Base-by-base conservation (phyloP, 2,329 filamentous ascomycete genomes). In the Bipolaris victoriae region DNA sequence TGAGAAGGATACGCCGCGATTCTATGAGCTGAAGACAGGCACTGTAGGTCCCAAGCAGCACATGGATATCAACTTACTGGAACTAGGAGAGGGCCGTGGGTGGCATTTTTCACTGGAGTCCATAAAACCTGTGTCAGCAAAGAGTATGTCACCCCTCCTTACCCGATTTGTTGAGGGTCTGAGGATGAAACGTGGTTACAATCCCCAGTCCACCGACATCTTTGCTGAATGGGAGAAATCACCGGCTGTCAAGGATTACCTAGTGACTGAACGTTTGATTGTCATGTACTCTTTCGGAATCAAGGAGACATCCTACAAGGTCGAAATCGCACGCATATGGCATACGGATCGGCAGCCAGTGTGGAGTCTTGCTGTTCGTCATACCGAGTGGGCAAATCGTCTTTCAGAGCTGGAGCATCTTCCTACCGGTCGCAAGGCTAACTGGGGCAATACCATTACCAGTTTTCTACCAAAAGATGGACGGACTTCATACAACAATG, bases 31-130 rank as follows among this genome's bases (percentile, higher is more conserved):
- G 1, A 63, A 63, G 3, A 35, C 55, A 7, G 68, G 64, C n/a
- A 52, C 52, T 4, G 15, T 3, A 11, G 53, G 35, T 2, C 66
- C 66, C 1, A 64, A 48, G 31, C 55, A 65, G 37, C 61, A 72
- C 36, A 66, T 76, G 63, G 71, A 74, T 16, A 58, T 76, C 29
- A 74, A 73, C n/a, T 47, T 76, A 4, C 33, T 75, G 16, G 73
- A 76, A 47, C 57, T 76, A 3, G 69, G 65, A 43, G 66, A 71
- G 66, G 57, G 62, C n/a, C 62, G 63, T 52, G 67, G 56, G 5
- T 76, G 73, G 73, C 65, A 68, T 5, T 74, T 76, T 33, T 61
- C 59, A 3, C 52, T 76, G 2, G 67, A 72, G 29, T 71, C 69
- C 0, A 63, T 74, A 67, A 59, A 33, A 4, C 49, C 55, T 1